Evolutionary conservation across 2,329 filamentous ascomycete genomes (phyloP), one percentile per base, ranked within the genome.

Genomic region (Elsinoe necatrix): DNA sequence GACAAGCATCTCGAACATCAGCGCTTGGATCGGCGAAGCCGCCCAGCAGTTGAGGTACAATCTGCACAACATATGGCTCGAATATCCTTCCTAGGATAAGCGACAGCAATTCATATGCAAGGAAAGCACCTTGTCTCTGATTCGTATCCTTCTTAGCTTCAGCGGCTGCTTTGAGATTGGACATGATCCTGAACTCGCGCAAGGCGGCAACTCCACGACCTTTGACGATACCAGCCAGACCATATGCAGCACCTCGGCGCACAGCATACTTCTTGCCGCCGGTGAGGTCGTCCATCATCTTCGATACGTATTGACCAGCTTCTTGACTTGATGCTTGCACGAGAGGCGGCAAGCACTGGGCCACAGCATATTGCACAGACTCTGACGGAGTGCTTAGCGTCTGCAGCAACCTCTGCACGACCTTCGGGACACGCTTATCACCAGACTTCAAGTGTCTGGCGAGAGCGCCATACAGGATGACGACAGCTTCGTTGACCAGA

Each of bases 381-480:
- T 98, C 93, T 0, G 93, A 97, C 25, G 93, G 93, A 11, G 92
- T 97, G 69, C 86, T 93, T 43, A 98, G 77, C 5, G 95, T 96
- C 20, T 84, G 82, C 57, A 98, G 78, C 20, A 98, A 77, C 60
- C 90, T 83, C 63, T 92, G 85, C 52, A 98, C 85, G 45, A 98
- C 93, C 57, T 86, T 84, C 0, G 91, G 89, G 50, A 97, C 82
- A 65, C 95, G 91, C 62, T 83, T 74, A 69, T 98, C 93, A n/a
- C 90, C 89, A 6, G 83, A 73, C 63, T 87, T 82, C 58, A 98
- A 75, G 75, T 98, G 93, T 54, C 88, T 84, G 42, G 91, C 93
- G 35, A 98, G 75, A 54, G 95, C 92, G 68, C 93, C 93, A 65
- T 98, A 98, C 69, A 98, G 86, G 64, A 98, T 93, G 63, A 98